phyloP scores from a whole-genome alignment of 371 early-diverging fungal species.

The Nematocida sp. region DNA sequence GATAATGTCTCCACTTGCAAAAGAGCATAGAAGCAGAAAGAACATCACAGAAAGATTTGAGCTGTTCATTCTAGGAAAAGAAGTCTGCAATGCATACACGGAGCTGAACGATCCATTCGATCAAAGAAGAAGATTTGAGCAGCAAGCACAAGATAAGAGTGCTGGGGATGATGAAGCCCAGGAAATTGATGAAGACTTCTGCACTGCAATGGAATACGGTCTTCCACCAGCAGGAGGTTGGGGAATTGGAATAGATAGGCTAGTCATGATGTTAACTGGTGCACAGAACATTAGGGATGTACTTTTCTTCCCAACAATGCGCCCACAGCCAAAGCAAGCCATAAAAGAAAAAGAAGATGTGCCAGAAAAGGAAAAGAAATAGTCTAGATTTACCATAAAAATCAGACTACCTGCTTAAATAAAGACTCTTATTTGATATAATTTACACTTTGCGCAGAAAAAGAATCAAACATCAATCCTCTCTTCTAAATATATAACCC shows the following conservation, averaged over 20 bases:
- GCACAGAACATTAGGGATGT: conserved; percentile 96
- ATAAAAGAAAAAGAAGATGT: background rate
- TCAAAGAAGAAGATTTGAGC: conserved; percentile 88
- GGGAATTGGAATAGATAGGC: conserved; percentile 96
- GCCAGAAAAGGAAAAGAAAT: background rate
- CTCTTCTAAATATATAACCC: too few species aligned
- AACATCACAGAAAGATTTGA: conserved; percentile 98
- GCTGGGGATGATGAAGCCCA: conserved; percentile 99
- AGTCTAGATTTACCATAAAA: background rate
- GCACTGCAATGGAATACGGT: conserved; percentile 92
- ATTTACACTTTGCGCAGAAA: too few species aligned
- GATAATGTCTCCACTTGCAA: conserved; percentile 98
- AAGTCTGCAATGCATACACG: conserved; percentile 93
- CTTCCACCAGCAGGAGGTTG: conserved; percentile 95
- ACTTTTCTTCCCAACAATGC: conserved; percentile 82
- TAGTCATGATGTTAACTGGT: conserved; percentile 96
- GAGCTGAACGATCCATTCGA: conserved; percentile 96
- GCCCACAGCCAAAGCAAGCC: conserved; percentile 58
- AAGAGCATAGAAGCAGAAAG: conserved; percentile 82
- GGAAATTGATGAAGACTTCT: conserved; percentile 92
- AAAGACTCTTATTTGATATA: too few species aligned
- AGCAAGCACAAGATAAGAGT: conserved; percentile 89
- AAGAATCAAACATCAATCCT: too few species aligned
- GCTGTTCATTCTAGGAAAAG: conserved; percentile 95
- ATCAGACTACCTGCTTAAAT: too few species aligned